These are phyloP conservation scores for Daedalea quercina DNA, from an alignment of 768 basidiomycete genomes.

Conservation along the genomic window DNA sequence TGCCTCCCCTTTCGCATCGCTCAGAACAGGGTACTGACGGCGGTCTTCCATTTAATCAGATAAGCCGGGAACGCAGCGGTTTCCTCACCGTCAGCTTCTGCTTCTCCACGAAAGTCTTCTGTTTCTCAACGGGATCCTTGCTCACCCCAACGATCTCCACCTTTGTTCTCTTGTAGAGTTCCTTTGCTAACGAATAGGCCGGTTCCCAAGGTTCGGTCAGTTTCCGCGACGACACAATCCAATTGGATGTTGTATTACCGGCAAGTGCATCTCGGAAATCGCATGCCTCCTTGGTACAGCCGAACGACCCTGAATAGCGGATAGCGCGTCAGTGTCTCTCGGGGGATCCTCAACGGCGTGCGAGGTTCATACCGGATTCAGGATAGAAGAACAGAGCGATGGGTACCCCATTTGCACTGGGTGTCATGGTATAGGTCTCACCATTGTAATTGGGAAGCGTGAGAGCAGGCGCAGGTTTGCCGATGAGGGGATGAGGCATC, in stretches of 20 bases:
- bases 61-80: slow-evolving; percentile 1
- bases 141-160: slow-evolving; percentile 71
- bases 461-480: slow-evolving; percentile 59
- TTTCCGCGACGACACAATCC: background rate
- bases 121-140: slow-evolving; percentile 62
- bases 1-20: slow-evolving; percentile 57
- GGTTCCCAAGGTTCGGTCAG: background rate
- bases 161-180: slow-evolving; percentile 56
- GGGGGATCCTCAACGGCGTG: background rate
- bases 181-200: slow-evolving; percentile 38
- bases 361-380: slow-evolving; percentile 41
- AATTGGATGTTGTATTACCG: slow-evolving; percentile 32
- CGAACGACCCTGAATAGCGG: slow-evolving; percentile 47
- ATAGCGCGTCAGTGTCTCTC: background rate
- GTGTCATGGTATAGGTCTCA: slow-evolving; percentile 49
- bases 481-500: slow-evolving; percentile 41
- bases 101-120: slow-evolving; percentile 70
- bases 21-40: slow-evolving; percentile 69
- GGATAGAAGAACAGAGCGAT: slow-evolving; percentile 79
- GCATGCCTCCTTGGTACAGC: slow-evolving; percentile 80
- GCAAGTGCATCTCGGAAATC: slow-evolving; percentile 74
- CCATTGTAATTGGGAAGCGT: slow-evolving; percentile 62
- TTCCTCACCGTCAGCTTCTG: slow-evolving; percentile 53
- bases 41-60: background rate
- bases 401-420: slow-evolving; percentile 51